Conservation (phyloP, 495 filamentous ascomycete species). For the Penicillium cataractarum region DNA sequence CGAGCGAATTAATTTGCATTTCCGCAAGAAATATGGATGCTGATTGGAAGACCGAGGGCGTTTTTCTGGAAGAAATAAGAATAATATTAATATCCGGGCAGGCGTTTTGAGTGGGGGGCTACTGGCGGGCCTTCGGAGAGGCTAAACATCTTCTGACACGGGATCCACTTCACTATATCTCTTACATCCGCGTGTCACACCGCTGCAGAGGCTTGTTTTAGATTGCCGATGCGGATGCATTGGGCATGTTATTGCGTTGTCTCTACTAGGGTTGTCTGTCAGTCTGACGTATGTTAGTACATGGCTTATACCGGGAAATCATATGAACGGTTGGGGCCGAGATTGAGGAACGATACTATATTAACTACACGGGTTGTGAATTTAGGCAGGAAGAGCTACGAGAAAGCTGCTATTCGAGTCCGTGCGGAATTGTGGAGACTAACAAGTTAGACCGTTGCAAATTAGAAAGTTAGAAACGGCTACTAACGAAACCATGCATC, state of each 20-base stretch:
- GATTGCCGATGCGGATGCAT: not conserved
- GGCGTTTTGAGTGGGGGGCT: not conserved
- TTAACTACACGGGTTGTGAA: not conserved
- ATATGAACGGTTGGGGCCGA: not conserved
- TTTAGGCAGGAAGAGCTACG: not conserved
- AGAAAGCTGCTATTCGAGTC: not conserved
- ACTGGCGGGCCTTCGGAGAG: not conserved
- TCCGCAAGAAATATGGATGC: not conserved
- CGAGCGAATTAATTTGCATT: not conserved
- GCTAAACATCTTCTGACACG: not conserved
- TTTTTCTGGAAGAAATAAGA: slow-evolving; percentile 8
- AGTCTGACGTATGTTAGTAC: not conserved
- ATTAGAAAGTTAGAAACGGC: not conserved
- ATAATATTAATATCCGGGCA: not conserved
- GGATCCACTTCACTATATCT: slow-evolving; percentile 17
- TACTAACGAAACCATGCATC: not conserved
- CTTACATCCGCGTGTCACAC: slow-evolving; percentile 14
- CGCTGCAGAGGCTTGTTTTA: slow-evolving; percentile 8
- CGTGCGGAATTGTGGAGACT: too few relatives aligned
- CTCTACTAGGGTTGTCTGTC: not conserved
- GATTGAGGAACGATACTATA: not conserved
- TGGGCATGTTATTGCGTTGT: not conserved
- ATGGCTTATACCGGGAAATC: not conserved
- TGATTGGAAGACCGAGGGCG: not conserved
- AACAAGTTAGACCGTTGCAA: too few relatives aligned